Conservation (phyloP, 495 filamentous ascomycete species). For the Podospora sp. region DNA sequence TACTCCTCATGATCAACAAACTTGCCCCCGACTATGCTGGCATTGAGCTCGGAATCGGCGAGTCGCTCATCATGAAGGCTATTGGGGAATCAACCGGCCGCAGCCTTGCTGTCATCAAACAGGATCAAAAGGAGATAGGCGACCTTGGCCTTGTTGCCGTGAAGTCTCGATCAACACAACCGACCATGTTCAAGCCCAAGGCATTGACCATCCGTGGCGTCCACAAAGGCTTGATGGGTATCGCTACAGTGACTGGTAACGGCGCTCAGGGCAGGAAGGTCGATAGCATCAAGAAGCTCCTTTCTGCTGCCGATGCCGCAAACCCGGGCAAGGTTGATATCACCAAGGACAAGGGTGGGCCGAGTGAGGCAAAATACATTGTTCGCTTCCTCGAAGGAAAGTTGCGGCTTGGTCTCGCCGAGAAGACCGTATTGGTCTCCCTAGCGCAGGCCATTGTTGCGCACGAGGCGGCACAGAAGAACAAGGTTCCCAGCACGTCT, state of each 20-base stretch:
- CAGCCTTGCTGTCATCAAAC: constrained; percentile 82
- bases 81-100: constrained; percentile 94
- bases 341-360: constrained; percentile 87
- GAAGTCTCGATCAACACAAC: constrained; percentile 90
- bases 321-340: constrained; percentile 78
- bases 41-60: constrained; percentile 94
- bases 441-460: constrained; percentile 84
- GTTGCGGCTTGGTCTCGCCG: constrained; percentile 84
- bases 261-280: constrained; percentile 90
- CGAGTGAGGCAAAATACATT: constrained; percentile 92
- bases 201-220: constrained; percentile 84
- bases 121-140: constrained; percentile 93
- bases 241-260: constrained; percentile 83
- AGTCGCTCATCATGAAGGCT: constrained; percentile 97
- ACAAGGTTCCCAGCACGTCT: constrained; percentile 67
- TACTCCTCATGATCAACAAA: constrained; percentile 97
- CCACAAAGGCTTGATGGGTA: constrained; percentile 82
- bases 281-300: constrained; percentile 88
- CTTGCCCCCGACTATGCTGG: constrained; percentile 95
- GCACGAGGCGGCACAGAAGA: constrained; percentile 71
- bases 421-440: constrained; percentile 86
- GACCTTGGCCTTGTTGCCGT: constrained; percentile 93
- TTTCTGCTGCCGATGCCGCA: constrained; percentile 79
- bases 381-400: constrained; percentile 94
- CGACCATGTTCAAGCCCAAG: constrained; percentile 97